Percentiles rank a stretch among this genome's conserved stretches.
These are phyloP conservation scores for Porphyra umbilicalis DNA, from an alignment of 31 red algal species.

Conservation along the genomic window DNA sequence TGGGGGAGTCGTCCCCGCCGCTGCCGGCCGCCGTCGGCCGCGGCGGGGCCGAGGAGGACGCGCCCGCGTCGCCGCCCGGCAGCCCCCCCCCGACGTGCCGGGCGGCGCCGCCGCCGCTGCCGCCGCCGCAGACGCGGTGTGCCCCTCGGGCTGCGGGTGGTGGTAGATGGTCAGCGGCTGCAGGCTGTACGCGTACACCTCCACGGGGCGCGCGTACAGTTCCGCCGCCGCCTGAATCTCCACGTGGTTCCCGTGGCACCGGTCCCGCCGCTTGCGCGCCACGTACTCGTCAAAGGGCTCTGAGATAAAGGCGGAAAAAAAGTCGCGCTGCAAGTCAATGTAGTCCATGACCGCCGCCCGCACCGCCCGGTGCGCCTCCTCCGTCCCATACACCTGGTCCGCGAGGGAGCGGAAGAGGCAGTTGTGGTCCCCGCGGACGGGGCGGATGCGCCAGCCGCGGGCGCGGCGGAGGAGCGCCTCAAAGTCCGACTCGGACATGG, in stretches of 20 bases:
- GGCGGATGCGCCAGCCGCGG: slow-evolving; percentile 27
- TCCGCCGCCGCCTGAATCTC: slow-evolving; percentile 53
- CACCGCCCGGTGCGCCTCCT: slow-evolving; percentile 18
- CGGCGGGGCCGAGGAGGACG: neutral
- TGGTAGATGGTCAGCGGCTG: slow-evolving; percentile 29
- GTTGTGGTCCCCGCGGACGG: slow-evolving; percentile 53
- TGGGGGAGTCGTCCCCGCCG: no score
- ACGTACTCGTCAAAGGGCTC: slow-evolving; percentile 57
- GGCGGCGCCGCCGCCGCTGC: neutral
- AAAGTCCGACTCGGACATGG: neutral
- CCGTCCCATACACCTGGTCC: slow-evolving; percentile 30
- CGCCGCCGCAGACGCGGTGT: no score
- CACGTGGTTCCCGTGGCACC: slow-evolving; percentile 61
- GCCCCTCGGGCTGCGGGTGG: neutral
- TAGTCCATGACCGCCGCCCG: slow-evolving; percentile 46
- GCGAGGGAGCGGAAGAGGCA: slow-evolving; percentile 54
- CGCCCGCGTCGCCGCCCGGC: neutral
- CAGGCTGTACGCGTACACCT: slow-evolving; percentile 46
- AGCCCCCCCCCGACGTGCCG: no score
- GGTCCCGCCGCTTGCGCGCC: slow-evolving; percentile 40
- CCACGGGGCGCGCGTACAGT: slow-evolving; percentile 33
- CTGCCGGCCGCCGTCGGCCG: no score
- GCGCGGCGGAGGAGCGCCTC: neutral
- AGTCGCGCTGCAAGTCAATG: slow-evolving; percentile 42
- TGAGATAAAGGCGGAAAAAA: slow-evolving; percentile 57